Percentiles rank a stretch among this genome's conserved stretches.
phyloP scores from a whole-genome alignment of 2,329 filamentous ascomycete genomes.

The Aureobasidium sp. region DNA sequence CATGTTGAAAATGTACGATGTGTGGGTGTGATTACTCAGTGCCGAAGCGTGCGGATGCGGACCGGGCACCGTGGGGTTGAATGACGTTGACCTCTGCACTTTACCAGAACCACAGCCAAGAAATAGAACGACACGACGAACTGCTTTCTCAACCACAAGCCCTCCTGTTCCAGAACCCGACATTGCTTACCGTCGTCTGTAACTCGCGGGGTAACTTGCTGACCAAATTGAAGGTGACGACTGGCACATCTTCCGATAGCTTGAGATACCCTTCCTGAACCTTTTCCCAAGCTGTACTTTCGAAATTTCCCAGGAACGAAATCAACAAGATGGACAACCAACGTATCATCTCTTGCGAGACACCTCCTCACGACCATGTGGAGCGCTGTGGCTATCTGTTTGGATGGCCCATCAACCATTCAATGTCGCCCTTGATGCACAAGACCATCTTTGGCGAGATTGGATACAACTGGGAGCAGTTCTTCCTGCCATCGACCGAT shows the following conservation, averaged over 20 bases:
- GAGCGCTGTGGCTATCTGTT: slow-evolving; percentile 48
- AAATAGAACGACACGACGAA: background rate
- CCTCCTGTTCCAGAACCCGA: background rate
- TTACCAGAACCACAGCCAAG: background rate
- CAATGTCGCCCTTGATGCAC: slow-evolving; percentile 47
- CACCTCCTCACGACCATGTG: slow-evolving; percentile 23
- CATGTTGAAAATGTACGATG: no score
- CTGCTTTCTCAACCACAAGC: background rate
- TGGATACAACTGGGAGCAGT: slow-evolving; percentile 44
- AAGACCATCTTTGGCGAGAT: slow-evolving; percentile 45
- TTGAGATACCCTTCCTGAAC: background rate
- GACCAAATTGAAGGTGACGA: background rate
- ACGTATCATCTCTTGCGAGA: slow-evolving; percentile 8
- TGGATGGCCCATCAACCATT: slow-evolving; percentile 49
- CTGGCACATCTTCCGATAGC: background rate
- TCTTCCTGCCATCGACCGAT: slow-evolving; percentile 38
- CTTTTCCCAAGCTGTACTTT: background rate
- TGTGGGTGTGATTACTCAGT: background rate
- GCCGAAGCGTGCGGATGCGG: background rate
- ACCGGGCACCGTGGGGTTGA: background rate
- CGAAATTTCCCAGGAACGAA: background rate
- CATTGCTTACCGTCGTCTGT: slow-evolving; percentile 1
- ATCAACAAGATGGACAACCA: background rate
- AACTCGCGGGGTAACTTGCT: slow-evolving; percentile 8
- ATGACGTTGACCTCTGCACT: background rate